phyloP scores from a whole-genome alignment of 164 flowering plant species.

The Litsea cubeba region DNA sequence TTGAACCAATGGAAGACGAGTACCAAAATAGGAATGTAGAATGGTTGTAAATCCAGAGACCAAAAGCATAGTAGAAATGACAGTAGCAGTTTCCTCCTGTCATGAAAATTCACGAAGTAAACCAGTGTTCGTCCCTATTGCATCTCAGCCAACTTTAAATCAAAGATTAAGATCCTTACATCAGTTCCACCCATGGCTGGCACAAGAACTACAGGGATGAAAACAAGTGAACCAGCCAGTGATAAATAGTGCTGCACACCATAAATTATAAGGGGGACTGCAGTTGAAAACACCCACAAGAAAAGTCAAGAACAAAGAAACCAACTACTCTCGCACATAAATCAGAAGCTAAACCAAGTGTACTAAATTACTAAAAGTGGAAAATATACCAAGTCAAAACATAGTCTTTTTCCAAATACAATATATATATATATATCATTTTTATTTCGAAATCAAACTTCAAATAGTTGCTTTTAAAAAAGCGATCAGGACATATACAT shows the following conservation, averaged over 20 bases:
- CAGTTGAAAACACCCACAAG: constrained; percentile 25
- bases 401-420: too few relatives aligned
- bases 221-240: constrained; percentile 76
- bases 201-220: constrained; percentile 74
- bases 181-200: constrained; percentile 97
- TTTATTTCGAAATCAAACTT: too few relatives aligned
- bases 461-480: too few relatives aligned
- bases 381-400: too few relatives aligned
- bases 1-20: constrained; percentile 92
- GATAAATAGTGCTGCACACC: constrained; percentile 85
- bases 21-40: constrained; percentile 75
- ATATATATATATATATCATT: too few relatives aligned
- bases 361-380: not conserved
- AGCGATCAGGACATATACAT: too few relatives aligned
- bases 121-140: constrained; percentile 3
- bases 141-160: not conserved
- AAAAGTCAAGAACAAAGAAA: constrained; percentile 12
- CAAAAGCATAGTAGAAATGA: constrained; percentile 82
- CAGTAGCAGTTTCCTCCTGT: constrained; percentile 92
- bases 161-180: constrained; percentile 45
- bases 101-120: constrained; percentile 13
- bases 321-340: constrained; percentile 5
- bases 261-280: constrained; percentile 63
- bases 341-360: not conserved
- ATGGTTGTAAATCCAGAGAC: constrained; percentile 78